These are phyloP conservation scores for Ceratocystis diversiconidia DNA, from an alignment of 2,329 filamentous ascomycete species.

Conservation along the genomic window DNA sequence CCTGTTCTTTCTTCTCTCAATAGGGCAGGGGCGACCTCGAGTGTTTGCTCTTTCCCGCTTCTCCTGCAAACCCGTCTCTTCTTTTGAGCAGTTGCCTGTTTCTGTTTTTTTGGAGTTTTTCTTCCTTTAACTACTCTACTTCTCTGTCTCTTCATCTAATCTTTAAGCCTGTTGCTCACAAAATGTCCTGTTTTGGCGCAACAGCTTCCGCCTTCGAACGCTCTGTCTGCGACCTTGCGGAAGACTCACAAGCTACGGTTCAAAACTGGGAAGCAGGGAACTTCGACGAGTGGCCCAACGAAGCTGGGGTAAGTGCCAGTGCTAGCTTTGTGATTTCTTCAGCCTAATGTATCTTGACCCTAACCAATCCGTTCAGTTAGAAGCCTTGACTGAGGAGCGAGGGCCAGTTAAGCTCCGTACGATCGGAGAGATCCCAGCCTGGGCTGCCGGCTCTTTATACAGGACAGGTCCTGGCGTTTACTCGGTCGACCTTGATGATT, in stretches of 20 bases:
- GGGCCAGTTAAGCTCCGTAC: constrained; percentile 50
- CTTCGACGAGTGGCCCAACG: constrained; percentile 35
- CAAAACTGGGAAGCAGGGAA: not conserved
- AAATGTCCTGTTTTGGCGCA: not conserved
- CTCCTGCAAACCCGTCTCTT: not conserved
- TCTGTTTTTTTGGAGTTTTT: not conserved
- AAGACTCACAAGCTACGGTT: not conserved
- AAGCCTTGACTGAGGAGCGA: constrained; percentile 50
- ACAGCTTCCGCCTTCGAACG: not conserved
- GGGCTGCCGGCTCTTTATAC: constrained; percentile 57
- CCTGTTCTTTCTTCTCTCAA: not conserved
- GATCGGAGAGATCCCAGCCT: constrained; percentile 52
- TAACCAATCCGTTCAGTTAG: constrained; percentile 37
- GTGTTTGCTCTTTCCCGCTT: not conserved
- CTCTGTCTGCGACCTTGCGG: not conserved
- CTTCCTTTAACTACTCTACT: not conserved
- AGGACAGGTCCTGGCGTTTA: constrained; percentile 59
- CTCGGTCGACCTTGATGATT: constrained; percentile 33
- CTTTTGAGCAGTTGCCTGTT: not conserved
- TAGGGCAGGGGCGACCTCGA: not conserved
- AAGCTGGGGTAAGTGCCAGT: constrained; percentile 29
- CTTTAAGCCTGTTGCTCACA: not conserved
- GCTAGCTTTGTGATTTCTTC: not conserved
- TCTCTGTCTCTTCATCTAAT: not conserved
- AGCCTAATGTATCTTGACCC: no score